Conservation (phyloP, 106 monocot species). For the Xerophyta viscosa region DNA sequence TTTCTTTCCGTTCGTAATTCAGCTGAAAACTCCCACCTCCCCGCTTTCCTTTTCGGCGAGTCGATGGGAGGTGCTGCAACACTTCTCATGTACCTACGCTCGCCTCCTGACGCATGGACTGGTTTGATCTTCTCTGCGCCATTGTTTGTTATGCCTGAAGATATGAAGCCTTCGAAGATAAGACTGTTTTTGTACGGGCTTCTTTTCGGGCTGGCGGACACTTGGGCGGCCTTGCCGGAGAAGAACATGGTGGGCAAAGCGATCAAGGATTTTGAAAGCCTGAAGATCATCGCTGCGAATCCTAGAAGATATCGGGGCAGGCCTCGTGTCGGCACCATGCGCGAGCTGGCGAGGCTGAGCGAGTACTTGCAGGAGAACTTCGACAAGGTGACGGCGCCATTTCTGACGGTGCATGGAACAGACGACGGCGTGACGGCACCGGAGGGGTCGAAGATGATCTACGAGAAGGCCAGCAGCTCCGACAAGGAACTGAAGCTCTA, state of each 20-base stretch:
- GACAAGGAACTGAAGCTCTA: conserved; percentile 53
- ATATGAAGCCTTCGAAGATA: conserved; percentile 75
- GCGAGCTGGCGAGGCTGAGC: conserved; percentile 55
- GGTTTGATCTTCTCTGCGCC: conserved; percentile 91
- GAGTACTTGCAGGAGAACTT: conserved; percentile 52
- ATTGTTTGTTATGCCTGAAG: conserved; percentile 78
- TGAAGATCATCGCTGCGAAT: conserved; percentile 70
- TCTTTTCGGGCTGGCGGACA: conserved; percentile 78
- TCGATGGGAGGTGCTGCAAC: conserved; percentile 82
- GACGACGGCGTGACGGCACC: conserved; percentile 47
- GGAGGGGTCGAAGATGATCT: conserved; percentile 57
- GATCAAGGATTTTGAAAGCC: conserved; percentile 55
- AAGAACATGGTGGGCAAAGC: conserved; percentile 87
- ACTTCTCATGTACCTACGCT: conserved; percentile 63
- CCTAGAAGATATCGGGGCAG: conserved; percentile 68
- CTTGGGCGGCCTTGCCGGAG: conserved; percentile 90
- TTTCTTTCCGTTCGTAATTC: conserved; percentile 56
- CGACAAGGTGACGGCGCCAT: conserved; percentile 50
- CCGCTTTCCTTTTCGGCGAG: conserved; percentile 94
- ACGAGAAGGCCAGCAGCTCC: conserved; percentile 44
- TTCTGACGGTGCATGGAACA: conserved; percentile 53
- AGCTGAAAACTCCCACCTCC: conserved; percentile 20
- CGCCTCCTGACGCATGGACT: conserved; percentile 51
- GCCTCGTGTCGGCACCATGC: conserved; percentile 88
- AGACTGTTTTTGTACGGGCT: conserved; percentile 74